These are phyloP conservation scores for Medicago arabica DNA, from an alignment of 306 rosid species.

Conservation along the genomic window DNA sequence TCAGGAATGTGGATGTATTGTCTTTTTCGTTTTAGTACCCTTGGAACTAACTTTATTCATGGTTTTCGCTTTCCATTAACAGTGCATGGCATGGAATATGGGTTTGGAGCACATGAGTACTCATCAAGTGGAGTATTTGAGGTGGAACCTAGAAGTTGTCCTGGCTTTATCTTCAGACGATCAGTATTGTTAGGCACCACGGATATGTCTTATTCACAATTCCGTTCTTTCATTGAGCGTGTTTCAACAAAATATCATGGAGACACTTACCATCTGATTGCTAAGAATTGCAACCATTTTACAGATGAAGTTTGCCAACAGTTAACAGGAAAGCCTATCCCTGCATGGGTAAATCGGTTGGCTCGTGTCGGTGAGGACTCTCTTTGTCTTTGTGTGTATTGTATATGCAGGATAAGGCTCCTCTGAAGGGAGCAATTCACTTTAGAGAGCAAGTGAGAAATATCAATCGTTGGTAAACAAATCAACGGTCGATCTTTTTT, in stretches of 20 bases:
- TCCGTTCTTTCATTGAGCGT: conserved; percentile 77
- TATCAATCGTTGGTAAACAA: too few species aligned
- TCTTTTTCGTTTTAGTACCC: too few species aligned
- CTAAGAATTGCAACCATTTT: conserved; percentile 98
- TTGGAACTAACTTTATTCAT: neutral
- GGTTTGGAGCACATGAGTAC: conserved; percentile 95
- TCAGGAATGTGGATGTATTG: neutral
- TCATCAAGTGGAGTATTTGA: conserved; percentile 93
- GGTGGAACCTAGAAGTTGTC: conserved; percentile 96
- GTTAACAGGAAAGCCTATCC: conserved; percentile 88
- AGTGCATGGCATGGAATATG: conserved; percentile 94
- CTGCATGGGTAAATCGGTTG: conserved; percentile 93
- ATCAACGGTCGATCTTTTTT: too few species aligned
- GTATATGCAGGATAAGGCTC: neutral
- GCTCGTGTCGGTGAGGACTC: conserved; percentile 85
- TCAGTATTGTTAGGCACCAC: conserved; percentile 82
- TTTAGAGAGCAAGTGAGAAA: too few species aligned
- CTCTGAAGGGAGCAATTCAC: too few species aligned
- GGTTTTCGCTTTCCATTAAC: conserved; percentile 40
- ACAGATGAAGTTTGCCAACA: conserved; percentile 79
- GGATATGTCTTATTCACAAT: conserved; percentile 68
- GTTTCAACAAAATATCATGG: conserved; percentile 84
- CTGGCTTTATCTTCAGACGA: conserved; percentile 92
- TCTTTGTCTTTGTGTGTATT: conserved; percentile 27
- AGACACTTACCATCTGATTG: conserved; percentile 91